These are phyloP conservation scores for Sclerotinia glacialis DNA, from an alignment of 2,329 filamentous ascomycete species.

Conservation along the genomic window DNA sequence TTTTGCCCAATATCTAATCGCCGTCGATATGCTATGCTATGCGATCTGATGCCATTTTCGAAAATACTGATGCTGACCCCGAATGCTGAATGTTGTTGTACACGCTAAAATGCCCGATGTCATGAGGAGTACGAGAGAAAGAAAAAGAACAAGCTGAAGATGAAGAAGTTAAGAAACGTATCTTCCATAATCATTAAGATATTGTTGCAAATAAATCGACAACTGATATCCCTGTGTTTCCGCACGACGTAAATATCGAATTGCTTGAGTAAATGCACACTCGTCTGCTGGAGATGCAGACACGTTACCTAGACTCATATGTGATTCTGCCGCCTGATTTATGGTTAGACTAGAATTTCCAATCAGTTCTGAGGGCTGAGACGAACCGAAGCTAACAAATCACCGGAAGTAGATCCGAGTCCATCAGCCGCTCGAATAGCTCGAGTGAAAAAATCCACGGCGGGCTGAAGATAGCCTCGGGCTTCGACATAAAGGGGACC, in stretches of 20 bases:
- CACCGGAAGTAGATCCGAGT: constrained; percentile 42
- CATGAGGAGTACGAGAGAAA: no score
- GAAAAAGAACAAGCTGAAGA: not conserved
- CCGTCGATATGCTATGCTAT: constrained; percentile 4
- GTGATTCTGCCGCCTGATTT: constrained; percentile 48
- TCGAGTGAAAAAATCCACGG: constrained; percentile 49
- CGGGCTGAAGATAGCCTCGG: constrained; percentile 49
- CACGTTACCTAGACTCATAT: constrained; percentile 52
- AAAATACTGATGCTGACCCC: not conserved
- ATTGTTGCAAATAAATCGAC: constrained; percentile 48
- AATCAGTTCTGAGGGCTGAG: not conserved
- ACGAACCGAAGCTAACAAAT: constrained; percentile 45
- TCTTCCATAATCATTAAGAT: constrained; percentile 47
- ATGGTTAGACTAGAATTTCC: not conserved
- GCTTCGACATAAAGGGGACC: constrained; percentile 50
- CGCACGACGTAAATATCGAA: constrained; percentile 47
- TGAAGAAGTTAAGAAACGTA: constrained; percentile 31
- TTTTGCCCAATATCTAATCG: not conserved
- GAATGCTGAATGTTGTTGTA: not conserved
- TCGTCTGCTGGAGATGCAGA: constrained; percentile 46
- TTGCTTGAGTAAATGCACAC: constrained; percentile 46
- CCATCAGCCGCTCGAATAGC: constrained; percentile 46
- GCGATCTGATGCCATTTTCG: not conserved
- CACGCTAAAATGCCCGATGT: constrained; percentile 8
- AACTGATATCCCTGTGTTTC: constrained; percentile 44